These are phyloP conservation scores for Xylaria longipes DNA, from an alignment of 495 filamentous ascomycete species.

Conservation along the genomic window DNA sequence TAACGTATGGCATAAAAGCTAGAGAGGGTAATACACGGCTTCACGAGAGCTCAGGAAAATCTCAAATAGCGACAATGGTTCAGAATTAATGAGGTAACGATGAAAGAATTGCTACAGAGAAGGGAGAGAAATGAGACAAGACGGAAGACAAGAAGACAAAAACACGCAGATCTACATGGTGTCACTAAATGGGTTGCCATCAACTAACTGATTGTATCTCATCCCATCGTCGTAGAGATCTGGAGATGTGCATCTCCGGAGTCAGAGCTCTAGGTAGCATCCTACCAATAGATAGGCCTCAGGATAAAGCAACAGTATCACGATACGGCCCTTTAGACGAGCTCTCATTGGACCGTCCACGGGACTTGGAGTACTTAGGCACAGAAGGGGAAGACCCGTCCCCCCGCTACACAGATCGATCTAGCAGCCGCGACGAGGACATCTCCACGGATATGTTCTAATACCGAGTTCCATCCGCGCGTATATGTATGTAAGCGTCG, in stretches of 20 bases:
- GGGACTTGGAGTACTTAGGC: constrained; percentile 8
- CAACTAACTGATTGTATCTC: background rate
- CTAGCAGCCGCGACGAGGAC: background rate
- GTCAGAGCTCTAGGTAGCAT: constrained; percentile 1
- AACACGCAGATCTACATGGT: constrained; percentile 17
- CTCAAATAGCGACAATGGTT: background rate
- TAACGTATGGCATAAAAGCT: background rate
- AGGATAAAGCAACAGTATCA: background rate
- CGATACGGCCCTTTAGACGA: background rate
- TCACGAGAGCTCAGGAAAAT: background rate
- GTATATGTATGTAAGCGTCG: background rate
- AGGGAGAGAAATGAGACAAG: background rate
- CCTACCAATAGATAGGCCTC: background rate
- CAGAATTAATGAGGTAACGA: background rate
- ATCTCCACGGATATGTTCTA: constrained; percentile 21
- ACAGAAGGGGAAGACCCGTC: background rate
- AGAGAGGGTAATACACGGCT: background rate
- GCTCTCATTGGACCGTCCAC: constrained; percentile 1
- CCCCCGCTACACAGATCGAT: constrained; percentile 11
- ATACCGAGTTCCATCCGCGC: constrained; percentile 16
- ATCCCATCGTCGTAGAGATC: constrained; percentile 1
- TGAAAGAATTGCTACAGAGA: background rate
- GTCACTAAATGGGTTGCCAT: constrained; percentile 4
- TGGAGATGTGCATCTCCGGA: constrained; percentile 26
- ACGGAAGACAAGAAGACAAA: background rate